These are phyloP conservation scores for Candida buenavistaensis DNA, from an alignment of 1,139 yeast species.

Conservation along the genomic window DNA sequence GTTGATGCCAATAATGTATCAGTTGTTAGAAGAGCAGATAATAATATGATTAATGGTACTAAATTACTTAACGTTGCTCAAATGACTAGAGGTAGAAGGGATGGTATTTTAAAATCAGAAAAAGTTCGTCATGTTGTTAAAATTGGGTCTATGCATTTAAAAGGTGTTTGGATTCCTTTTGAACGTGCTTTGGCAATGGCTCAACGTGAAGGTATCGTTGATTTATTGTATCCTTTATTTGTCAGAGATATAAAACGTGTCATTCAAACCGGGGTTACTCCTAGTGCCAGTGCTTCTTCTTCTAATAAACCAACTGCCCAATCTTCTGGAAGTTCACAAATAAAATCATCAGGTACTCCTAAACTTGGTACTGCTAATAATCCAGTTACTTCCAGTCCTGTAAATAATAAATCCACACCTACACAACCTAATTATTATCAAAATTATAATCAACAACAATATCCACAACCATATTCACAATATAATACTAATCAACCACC, in stretches of 20 bases:
- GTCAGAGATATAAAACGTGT: slow-evolving; percentile 81
- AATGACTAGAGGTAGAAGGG: slow-evolving; percentile 58
- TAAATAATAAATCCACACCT: slow-evolving; percentile 12
- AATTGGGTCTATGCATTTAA: slow-evolving; percentile 94
- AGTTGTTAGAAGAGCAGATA: slow-evolving; percentile 89
- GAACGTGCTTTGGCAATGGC: slow-evolving; percentile 93
- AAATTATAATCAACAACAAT: slow-evolving; percentile 16
- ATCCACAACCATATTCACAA: slow-evolving; percentile 13
- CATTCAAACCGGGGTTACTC: slow-evolving; percentile 55
- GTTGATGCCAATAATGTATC: slow-evolving; percentile 91
- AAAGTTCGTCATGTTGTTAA: slow-evolving; percentile 89
- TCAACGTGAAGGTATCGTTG: slow-evolving; percentile 84
- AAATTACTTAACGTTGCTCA: slow-evolving; percentile 61
- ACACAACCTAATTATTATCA: slow-evolving; percentile 18
- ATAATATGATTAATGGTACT: slow-evolving; percentile 95
- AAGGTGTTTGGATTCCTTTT: slow-evolving; percentile 98
- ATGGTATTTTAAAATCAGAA: slow-evolving; percentile 74
- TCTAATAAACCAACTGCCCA: slow-evolving; percentile 15
- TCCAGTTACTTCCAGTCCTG: slow-evolving; percentile 12
- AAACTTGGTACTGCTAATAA: slow-evolving; percentile 12
- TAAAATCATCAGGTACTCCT: slow-evolving; percentile 13
- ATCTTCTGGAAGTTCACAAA: slow-evolving; percentile 2
- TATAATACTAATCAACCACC: not conserved
- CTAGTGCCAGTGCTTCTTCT: slow-evolving; percentile 19
- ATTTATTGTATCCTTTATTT: slow-evolving; percentile 80